Evolutionary conservation across 2,329 filamentous ascomycete genomes (phyloP), one percentile per base, ranked within the genome.

Genomic region (Pseudogymnoascus verrucosus): DNA sequence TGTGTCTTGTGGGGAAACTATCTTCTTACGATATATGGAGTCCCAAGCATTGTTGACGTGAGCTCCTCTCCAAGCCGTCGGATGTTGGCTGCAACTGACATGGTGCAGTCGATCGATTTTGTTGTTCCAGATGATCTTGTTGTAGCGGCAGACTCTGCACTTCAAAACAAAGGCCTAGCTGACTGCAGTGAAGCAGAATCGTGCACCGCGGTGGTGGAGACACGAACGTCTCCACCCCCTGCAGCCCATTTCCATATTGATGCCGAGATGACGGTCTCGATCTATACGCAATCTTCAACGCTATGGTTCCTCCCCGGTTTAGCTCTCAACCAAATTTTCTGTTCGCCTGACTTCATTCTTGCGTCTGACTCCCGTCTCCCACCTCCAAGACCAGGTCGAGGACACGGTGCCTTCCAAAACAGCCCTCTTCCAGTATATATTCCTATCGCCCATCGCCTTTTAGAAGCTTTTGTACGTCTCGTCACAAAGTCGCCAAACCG

Each of bases 1-100:
- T 60, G 57, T 60, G n/a, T 39, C 5, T 12, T 61, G 2, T 61
- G 31, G 59, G 59, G 31, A 61, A 40, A 61, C 59, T 61, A 28
- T 8, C 59, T 61, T 39, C 59, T 61, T 37, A 21, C 31, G 39
- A 12, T 61, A 39, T 61, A 40, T 37, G 59, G 59, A 5, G 59
- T 61, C 3, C 59, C 31, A 16, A 37, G 19, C 23, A 61, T 61
- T 61, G 59, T 61, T 23, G 16, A 61, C 1, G 57, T 60, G 8
- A 39, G 57, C 23, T 21, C 5, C 28, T 12, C 31, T 6, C 8
- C 31, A 16, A 16, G 3, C 16, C n/a, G 28, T 14, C 11, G 1
- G 11, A 5, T 60, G 26, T 16, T 1, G 12, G n/a, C n/a, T 60
- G 2, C 21, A 14, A 12, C 57, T 60, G 8, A 60, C 26, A 10